A percentile compares a stretch with the other conserved stretches of the same genome.
phyloP scores from a whole-genome alignment of 2,329 filamentous ascomycete species.

The Aspergillus sp. region DNA sequence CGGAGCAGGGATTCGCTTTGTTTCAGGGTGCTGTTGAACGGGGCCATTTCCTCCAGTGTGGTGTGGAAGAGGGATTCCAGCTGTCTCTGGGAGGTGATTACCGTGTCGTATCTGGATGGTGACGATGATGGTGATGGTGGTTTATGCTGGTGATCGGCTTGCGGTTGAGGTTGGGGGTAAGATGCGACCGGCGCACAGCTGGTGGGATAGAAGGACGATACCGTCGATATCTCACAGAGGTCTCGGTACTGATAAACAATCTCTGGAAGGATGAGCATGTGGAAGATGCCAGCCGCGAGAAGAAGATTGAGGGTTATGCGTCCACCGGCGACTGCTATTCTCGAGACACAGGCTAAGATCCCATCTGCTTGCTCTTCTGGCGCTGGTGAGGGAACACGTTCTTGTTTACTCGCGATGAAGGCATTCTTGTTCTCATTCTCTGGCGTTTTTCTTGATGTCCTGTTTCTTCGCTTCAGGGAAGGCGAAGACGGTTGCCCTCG shows the following conservation, averaged over 20 bases:
- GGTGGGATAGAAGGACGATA: constrained; percentile 22
- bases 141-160: constrained; percentile 6
- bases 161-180: constrained; percentile 4
- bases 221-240: constrained; percentile 18
- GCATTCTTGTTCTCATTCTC: constrained; percentile 2
- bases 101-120: constrained; percentile 9
- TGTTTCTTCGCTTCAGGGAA: constrained; percentile 20
- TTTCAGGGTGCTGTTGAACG: constrained; percentile 21
- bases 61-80: constrained; percentile 26
- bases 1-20: constrained; percentile 26
- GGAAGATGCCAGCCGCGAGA: constrained; percentile 24
- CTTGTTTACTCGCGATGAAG: neutral
- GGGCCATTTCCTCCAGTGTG: constrained; percentile 22
- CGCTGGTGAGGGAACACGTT: neutral
- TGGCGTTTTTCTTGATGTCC: constrained; percentile 3
- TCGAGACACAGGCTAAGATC: constrained; percentile 2
- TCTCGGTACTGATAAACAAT: constrained; percentile 26
- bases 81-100: constrained; percentile 16
- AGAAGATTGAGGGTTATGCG: constrained; percentile 16
- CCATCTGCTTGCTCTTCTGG: neutral
- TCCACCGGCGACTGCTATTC: neutral
- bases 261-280: constrained; percentile 32
- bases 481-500: constrained; percentile 5
- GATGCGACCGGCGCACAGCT: constrained; percentile 16
- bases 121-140: constrained; percentile 5